Base-by-base conservation (phyloP, 345 rosid genomes). In the Rhizophora apiculata region DNA sequence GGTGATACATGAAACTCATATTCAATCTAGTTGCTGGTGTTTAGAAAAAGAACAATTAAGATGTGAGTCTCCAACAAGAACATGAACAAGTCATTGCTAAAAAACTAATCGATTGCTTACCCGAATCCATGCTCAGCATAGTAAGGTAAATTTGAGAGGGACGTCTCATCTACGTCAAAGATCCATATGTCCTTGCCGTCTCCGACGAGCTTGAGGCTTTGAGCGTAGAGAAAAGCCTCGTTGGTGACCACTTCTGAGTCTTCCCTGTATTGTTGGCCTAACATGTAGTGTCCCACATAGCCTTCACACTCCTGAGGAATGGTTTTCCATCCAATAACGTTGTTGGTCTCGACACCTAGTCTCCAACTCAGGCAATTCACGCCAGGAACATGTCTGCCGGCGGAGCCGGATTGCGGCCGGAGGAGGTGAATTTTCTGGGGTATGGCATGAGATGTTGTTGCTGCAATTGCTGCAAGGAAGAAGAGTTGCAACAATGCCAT, bases 151-250 rank as follows among this genome's bases (percentile, higher is more conserved):
- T 85, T 89, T 3, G 92, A 83, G 69, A 89, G 86, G 5, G 85
- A 20, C 2, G 92, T 89, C 26, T 89, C 92, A 37, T 86, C 96
- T 13, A 87, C 2, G 55, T 89, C 92, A 70, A 89, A 87, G 30
- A 87, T 22, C 89, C 91, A 89, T 6, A 69, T 64, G 49, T 87
- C 85, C 30, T 76, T 72, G 58, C 91, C 87, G 18, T 89, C 88
- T 8, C 62, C 66, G 19, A 7, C 52, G n/a, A 81, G 56, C 3
- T 68, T 21, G 8, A 79, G 60, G 57, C 69, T 63, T 62, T 75
- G 53, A 19, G 79, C 86, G 26, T 75, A 73, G 0, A 9, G 3
- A 21, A 46, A 46, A 18, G 89, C 84, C 54, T 39, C 64, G 11
- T n/a, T 27, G 0, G 69, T 60, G 1, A 64, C 82, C 0, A n/a